Conservation (phyloP, 768 basidiomycete genomes). For the Filobasidium wieringae region DNA sequence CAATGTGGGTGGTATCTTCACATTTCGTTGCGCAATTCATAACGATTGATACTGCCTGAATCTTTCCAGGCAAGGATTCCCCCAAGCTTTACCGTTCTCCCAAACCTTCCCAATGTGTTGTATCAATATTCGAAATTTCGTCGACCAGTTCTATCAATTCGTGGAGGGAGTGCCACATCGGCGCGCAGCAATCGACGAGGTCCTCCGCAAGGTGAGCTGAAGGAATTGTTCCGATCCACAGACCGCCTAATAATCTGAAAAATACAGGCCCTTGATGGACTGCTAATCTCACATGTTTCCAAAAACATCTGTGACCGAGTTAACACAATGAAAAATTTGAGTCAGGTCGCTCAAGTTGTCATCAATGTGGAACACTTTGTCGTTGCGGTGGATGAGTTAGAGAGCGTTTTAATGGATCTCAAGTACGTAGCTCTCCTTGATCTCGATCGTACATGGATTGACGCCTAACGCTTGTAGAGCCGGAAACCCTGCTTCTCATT, state of each 20-base stretch:
- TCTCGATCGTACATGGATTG: neutral
- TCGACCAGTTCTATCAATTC: constrained; percentile 92
- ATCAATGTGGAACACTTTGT: constrained; percentile 88
- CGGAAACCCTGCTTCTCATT: neutral
- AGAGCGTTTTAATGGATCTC: constrained; percentile 67
- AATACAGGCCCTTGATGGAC: constrained; percentile 66
- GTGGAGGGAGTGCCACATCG: constrained; percentile 88
- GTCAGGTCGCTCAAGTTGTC: constrained; percentile 84
- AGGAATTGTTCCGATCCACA: neutral
- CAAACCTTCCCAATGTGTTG: constrained; percentile 91
- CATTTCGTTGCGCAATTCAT: neutral
- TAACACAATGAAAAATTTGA: constrained; percentile 60
- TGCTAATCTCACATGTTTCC: constrained; percentile 59
- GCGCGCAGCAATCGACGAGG: constrained; percentile 79
- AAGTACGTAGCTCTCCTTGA: constrained; percentile 43
- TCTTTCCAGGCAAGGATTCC: constrained; percentile 48
- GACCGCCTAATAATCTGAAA: neutral
- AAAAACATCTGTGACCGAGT: constrained; percentile 65
- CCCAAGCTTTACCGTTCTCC: constrained; percentile 80
- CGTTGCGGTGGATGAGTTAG: constrained; percentile 69
- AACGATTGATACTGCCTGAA: neutral
- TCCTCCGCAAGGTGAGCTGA: constrained; percentile 65
- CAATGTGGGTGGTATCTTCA: constrained; percentile 23
- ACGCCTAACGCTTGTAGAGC: neutral
- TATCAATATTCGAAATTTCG: constrained; percentile 76